A percentile compares a stretch with the other conserved stretches of the same genome.
phyloP scores from a whole-genome alignment of 768 basidiomycete genomes.

The Ramaria sp. region DNA sequence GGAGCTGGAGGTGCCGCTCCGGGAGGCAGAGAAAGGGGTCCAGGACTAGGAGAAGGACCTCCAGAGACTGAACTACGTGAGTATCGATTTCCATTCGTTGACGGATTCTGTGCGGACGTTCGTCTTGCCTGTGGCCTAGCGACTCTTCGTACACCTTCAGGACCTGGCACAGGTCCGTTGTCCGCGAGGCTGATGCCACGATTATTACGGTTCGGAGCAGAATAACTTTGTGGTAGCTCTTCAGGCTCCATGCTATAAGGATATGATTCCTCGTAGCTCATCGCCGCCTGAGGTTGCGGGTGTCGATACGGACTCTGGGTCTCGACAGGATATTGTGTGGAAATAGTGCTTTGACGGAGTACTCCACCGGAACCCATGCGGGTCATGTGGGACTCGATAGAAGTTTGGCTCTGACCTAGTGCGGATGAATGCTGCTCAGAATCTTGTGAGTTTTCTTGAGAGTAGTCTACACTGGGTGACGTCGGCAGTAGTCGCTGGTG shows the following conservation, averaged over 20 bases:
- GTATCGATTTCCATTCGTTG: slow-evolving; percentile 44
- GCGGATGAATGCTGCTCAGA: slow-evolving; percentile 13
- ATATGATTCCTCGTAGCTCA: slow-evolving; percentile 27
- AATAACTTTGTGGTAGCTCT: slow-evolving; percentile 19
- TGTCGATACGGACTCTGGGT: slow-evolving; percentile 48
- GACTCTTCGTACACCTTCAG: slow-evolving; percentile 72
- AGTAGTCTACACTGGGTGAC: slow-evolving; percentile 22
- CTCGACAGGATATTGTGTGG: slow-evolving; percentile 33
- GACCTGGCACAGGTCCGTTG: slow-evolving; percentile 69
- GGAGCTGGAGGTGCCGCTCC: slow-evolving; percentile 61
- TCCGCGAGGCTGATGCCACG: slow-evolving; percentile 77
- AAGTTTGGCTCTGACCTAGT: slow-evolving; percentile 15
- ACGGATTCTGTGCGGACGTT: slow-evolving; percentile 47
- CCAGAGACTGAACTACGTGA: slow-evolving; percentile 38
- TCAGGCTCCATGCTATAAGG: slow-evolving; percentile 26
- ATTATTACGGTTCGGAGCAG: slow-evolving; percentile 10
- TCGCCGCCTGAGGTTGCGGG: slow-evolving; percentile 27
- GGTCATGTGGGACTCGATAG: slow-evolving; percentile 29
- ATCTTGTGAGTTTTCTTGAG: slow-evolving; percentile 17
- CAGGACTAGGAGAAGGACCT: slow-evolving; percentile 22
- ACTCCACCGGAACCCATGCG: slow-evolving; percentile 26
- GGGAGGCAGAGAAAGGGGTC: slow-evolving; percentile 41
- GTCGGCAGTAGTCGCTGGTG: slow-evolving; percentile 32
- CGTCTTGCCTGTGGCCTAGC: slow-evolving; percentile 49
- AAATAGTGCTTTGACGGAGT: slow-evolving; percentile 27